These are phyloP conservation scores for Aspergillus bombycis DNA, from an alignment of 2,329 filamentous ascomycete genomes.

Conservation along the genomic window DNA sequence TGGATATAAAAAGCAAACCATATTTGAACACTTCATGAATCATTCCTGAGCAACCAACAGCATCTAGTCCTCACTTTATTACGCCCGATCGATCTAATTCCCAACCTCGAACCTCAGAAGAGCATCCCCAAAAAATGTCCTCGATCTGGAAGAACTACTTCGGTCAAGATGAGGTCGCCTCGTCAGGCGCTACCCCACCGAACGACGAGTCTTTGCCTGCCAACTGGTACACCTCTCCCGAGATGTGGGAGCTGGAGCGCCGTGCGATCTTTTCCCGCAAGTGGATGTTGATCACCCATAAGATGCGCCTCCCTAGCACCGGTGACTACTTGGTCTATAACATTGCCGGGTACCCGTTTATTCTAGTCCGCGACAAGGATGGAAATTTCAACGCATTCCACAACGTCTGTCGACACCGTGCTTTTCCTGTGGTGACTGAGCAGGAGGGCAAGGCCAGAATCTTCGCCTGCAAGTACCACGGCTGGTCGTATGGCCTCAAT, in stretches of 20 bases:
- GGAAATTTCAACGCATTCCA: slow-evolving; percentile 62
- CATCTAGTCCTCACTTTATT: neutral
- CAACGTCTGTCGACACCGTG: slow-evolving; percentile 63
- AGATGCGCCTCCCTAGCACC: slow-evolving; percentile 52
- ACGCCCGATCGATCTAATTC: neutral
- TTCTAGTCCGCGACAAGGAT: slow-evolving; percentile 55
- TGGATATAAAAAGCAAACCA: neutral
- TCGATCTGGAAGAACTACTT: slow-evolving; percentile 39
- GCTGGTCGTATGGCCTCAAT: slow-evolving; percentile 62
- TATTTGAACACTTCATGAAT: neutral
- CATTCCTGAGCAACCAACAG: neutral
- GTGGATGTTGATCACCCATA: slow-evolving; percentile 46
- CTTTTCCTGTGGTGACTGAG: slow-evolving; percentile 58
- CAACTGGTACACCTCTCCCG: slow-evolving; percentile 52
- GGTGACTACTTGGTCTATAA: slow-evolving; percentile 62
- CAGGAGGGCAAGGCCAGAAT: slow-evolving; percentile 54
- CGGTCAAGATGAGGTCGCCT: slow-evolving; percentile 34
- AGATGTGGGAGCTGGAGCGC: slow-evolving; percentile 59
- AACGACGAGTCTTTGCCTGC: slow-evolving; percentile 48
- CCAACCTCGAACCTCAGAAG: neutral
- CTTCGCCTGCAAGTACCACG: slow-evolving; percentile 63
- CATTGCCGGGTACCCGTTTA: slow-evolving; percentile 61
- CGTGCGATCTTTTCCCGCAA: slow-evolving; percentile 62
- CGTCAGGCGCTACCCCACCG: slow-evolving; percentile 6
- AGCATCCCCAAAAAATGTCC: neutral